Base-by-base conservation (phyloP, 805 yeast genomes). In the Kluyveromyces nonfermentans region DNA sequence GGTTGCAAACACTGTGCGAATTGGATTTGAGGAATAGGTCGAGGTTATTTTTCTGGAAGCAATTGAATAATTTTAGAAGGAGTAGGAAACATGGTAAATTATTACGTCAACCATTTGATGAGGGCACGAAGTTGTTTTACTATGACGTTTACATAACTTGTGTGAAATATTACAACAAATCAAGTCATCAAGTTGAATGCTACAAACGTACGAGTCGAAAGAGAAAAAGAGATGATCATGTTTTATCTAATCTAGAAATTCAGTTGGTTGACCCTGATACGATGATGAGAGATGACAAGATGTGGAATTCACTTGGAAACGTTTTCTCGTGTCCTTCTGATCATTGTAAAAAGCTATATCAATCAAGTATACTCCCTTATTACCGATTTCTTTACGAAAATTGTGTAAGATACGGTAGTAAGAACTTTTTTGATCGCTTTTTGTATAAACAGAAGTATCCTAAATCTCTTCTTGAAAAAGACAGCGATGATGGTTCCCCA, bases 1-100 rank as follows among this genome's bases (percentile, higher is more conserved):
- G 94, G 43, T 57, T 80, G n/a, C 93, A 84, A 57, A 74, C 71
- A 38, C 55, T 85, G 43, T 73, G 76, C 52, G 86, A 82, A 56
- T 63, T 85, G 54, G 79, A 81, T 20, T 57, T 85, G 15, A 58
- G 73, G 7, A 80, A 80, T 45, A 67, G 94, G 48, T 75, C 82
- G 30, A 66, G 89, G 38, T 65, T 72, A 46, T 77, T 78, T 51
- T 84, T 83, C 62, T 65, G 67, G 37, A 77, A 73, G 43, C 86
- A 81, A 49, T 61, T 83, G 46, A 72, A 74, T 46, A 74, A 85
- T 46, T 83, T 67, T 53, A 58, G 73, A 41, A 57, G 50, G 19
- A 38, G 50, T 22, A 32, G 49, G 33, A 12, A 30, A 21, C n/a
- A 22, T n/a, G 18, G 20, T 14, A 31, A 35, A 10, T 16, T 46